phyloP scores from a whole-genome alignment of 768 basidiomycete genomes.

The Thelephora aurantiotincta region DNA sequence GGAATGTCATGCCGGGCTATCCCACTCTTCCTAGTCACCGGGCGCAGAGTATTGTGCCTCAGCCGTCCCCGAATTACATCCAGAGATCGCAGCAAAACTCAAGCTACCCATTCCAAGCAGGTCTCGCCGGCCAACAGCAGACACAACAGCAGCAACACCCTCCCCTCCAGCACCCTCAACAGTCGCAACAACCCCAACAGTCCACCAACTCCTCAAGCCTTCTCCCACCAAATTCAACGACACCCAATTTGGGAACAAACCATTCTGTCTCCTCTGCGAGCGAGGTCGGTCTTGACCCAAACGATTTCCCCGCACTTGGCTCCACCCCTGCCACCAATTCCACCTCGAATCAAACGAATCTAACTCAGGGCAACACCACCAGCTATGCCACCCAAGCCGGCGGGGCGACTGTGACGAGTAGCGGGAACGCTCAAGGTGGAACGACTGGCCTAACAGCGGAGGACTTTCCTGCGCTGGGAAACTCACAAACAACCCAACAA shows the following conservation, averaged over 20 bases:
- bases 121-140: conserved; percentile 31
- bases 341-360: conserved; percentile 14
- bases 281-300: conserved; percentile 73
- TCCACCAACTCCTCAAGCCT: conserved; percentile 38
- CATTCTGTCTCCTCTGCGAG: conserved; percentile 51
- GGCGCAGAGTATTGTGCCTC: conserved; percentile 40
- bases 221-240: conserved; percentile 29
- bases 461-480: conserved; percentile 81
- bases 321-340: conserved; percentile 34
- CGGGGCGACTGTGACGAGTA: conserved; percentile 36
- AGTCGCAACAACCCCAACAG: conserved; percentile 22
- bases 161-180: conserved; percentile 13
- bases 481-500: conserved; percentile 33
- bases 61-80: conserved; percentile 48
- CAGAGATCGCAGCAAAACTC: conserved; percentile 54
- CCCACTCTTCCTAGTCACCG: conserved; percentile 50
- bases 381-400: conserved; percentile 81
- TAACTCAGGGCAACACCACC: conserved; percentile 28
- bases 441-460: conserved; percentile 55
- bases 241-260: conserved; percentile 29
- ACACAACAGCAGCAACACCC: conserved; percentile 28
- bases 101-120: conserved; percentile 51
- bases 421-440: conserved; percentile 16
- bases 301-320: conserved; percentile 81
- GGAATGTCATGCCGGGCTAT: conserved; percentile 40